These are phyloP conservation scores for Turritis glabra DNA, from an alignment of 345 rosid genomes.

Conservation along the genomic window DNA sequence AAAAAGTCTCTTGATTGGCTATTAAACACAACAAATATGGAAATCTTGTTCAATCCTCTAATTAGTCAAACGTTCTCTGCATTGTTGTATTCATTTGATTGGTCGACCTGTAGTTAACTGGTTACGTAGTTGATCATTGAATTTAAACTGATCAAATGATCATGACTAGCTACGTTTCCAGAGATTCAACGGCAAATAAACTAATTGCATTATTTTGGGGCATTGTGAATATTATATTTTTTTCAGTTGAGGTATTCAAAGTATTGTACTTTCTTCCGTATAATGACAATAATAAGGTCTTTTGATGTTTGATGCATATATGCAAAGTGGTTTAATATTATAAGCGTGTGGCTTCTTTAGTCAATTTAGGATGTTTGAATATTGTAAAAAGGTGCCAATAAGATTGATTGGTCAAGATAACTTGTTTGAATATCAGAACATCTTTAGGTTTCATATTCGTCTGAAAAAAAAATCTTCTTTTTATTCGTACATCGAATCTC, in stretches of 20 bases:
- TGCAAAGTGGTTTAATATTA: neutral
- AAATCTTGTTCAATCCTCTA: neutral
- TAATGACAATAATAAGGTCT: neutral
- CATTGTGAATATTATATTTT: neutral
- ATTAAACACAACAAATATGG: neutral
- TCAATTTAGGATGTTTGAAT: neutral
- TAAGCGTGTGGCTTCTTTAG: neutral
- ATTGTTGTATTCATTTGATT: neutral
- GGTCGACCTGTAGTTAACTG: neutral
- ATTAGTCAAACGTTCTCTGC: neutral
- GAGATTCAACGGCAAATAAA: neutral
- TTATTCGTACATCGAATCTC: neutral
- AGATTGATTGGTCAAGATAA: neutral
- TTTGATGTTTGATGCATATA: neutral
- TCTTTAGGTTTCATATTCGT: neutral
- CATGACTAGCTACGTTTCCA: neutral
- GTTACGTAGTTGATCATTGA: neutral
- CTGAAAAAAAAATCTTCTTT: neutral
- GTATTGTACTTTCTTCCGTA: neutral
- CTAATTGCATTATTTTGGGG: too few species aligned
- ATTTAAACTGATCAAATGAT: neutral
- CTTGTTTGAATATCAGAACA: neutral
- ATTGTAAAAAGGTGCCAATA: neutral
- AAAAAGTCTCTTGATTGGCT: slow-evolving; percentile 6
- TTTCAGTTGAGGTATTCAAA: neutral